These are phyloP conservation scores for Chlamydomonas applanata DNA, from an alignment of 139 green algal species.

Conservation along the genomic window DNA sequence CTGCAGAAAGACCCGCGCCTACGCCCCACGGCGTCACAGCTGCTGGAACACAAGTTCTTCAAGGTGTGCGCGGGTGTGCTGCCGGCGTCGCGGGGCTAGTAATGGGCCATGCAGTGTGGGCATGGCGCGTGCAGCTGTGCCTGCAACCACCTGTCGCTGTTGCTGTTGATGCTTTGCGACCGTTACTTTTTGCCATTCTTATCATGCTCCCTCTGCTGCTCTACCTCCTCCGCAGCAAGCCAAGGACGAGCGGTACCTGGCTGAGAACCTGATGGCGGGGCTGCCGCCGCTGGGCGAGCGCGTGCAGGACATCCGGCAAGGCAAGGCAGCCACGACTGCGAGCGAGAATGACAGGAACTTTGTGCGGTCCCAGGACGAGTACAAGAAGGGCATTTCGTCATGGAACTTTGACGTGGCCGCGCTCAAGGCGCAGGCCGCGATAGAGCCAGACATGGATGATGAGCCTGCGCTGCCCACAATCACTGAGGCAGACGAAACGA, in stretches of 20 bases:
- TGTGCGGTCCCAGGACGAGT: conserved; percentile 61
- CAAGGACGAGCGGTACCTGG: conserved; percentile 76
- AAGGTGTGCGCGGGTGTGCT: conserved; percentile 60
- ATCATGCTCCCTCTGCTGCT: too few relatives aligned
- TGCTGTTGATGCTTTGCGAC: not conserved
- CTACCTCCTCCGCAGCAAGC: conserved; percentile 27
- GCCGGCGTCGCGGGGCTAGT: too few relatives aligned
- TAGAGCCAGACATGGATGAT: conserved; percentile 38
- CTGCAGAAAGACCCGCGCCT: conserved; percentile 93
- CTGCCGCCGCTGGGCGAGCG: conserved; percentile 83
- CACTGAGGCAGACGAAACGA: not conserved
- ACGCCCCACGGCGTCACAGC: conserved; percentile 85
- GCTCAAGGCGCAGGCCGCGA: conserved; percentile 79
- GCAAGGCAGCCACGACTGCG: conserved; percentile 47
- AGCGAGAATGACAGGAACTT: conserved; percentile 57
- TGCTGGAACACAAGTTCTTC: conserved; percentile 99
- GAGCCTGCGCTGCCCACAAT: conserved; percentile 41
- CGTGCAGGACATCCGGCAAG: conserved; percentile 74
- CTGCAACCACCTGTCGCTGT: not conserved
- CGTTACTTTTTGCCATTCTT: too few relatives aligned
- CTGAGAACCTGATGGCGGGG: conserved; percentile 72
- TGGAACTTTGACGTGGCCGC: conserved; percentile 95
- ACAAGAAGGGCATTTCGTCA: conserved; percentile 77
- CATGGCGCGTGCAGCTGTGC: too few relatives aligned
- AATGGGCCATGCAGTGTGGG: too few relatives aligned